Base-by-base conservation (phyloP, 108 stramenopile genomes). In the Schizochytrium sp. region DNA sequence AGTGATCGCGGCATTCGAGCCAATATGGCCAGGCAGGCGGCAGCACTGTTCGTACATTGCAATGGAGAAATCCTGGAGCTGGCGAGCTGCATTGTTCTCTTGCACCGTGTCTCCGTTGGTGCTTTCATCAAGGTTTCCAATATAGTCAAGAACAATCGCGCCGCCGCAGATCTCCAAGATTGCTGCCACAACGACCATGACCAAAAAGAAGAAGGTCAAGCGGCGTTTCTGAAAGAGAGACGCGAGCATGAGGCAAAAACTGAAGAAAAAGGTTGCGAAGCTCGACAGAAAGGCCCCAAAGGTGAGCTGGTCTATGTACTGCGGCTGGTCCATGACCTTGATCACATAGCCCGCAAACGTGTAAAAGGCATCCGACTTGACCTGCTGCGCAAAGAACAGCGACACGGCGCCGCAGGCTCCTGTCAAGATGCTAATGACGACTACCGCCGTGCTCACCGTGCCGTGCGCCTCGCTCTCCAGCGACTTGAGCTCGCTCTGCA, bases 11-110 rank as follows among this genome's bases (percentile, higher is more conserved):
- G 63, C 63, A 18, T 69, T 23, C 8, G 63, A 1, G 14, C 41
- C 34, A 1, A 69, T 3, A 34, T 25, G 51, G 28, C 51, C 76
- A 12, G 76, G 23, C 19, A 53, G 23, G 51, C 45, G 76, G 51
- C 76, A 83, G 51, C 76, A 83, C 51, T 53, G 76, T 8, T 83
- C 76, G 76, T 83, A 83, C 76, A 83, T 83, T 10, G 76, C 76
- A 53, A 83, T 23, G 45, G 48, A 53, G 48, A 83, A 83, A 45
- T 83, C 76, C 51, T 53, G 76, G 14, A 83, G 51, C 76, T 83
- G 48, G 18, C 76, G 76, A 14, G 76, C n/a, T 12, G 76, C 28
- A 18, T 28, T 53, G 28, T 83, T 53, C 51, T 53, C 45, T 3
- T 25, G 6, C 6, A 6, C 10, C 6, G n/a, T 34, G 25, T 3